Evolutionary conservation across 176 grass and related monocot genomes (phyloP).

Genomic region (Chrysopogon serrulatus): DNA sequence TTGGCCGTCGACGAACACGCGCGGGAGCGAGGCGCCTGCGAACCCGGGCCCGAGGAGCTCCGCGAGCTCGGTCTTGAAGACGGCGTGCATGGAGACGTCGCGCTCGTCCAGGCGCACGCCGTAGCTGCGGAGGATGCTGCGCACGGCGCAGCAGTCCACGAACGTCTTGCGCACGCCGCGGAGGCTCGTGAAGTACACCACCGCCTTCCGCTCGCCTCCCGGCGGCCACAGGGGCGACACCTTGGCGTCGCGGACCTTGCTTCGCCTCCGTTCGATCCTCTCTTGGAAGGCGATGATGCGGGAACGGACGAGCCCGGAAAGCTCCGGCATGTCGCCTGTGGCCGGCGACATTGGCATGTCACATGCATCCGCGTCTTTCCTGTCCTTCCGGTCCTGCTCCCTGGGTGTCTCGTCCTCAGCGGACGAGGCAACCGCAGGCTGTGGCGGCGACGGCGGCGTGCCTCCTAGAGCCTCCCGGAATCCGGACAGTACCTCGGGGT

Average conservation of each 20-base stretch:
- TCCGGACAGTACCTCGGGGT: conserved; percentile 48
- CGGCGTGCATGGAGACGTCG: conserved; percentile 80
- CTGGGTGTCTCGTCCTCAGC: not conserved
- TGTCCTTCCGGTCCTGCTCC: not conserved
- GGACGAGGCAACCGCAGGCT: not conserved
- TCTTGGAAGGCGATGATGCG: conserved; percentile 53
- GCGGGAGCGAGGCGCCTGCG: conserved; percentile 27
- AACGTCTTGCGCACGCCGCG: conserved; percentile 67
- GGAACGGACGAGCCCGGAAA: conserved; percentile 46
- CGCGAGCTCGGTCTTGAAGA: conserved; percentile 62
- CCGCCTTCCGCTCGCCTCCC: conserved; percentile 42
- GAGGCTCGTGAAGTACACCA: conserved; percentile 87
- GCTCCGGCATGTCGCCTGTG: conserved; percentile 23
- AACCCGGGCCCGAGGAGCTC: conserved; percentile 30
- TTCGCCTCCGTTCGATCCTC: conserved; percentile 33
- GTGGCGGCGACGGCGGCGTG: conserved; percentile 11
- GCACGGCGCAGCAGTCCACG: conserved; percentile 67
- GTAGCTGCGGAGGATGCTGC: conserved; percentile 59
- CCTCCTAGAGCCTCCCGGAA: conserved; percentile 52
- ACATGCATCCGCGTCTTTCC: not conserved
- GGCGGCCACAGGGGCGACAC: conserved; percentile 16
- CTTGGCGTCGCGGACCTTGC: conserved; percentile 15
- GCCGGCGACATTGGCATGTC: conserved; percentile 8
- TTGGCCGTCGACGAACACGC: conserved; percentile 50
- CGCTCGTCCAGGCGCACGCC: conserved; percentile 67